Evolutionary conservation across 495 filamentous ascomycete species (phyloP), one percentile per base, ranked within the genome.

Genomic region (Cairneyella variabilis): DNA sequence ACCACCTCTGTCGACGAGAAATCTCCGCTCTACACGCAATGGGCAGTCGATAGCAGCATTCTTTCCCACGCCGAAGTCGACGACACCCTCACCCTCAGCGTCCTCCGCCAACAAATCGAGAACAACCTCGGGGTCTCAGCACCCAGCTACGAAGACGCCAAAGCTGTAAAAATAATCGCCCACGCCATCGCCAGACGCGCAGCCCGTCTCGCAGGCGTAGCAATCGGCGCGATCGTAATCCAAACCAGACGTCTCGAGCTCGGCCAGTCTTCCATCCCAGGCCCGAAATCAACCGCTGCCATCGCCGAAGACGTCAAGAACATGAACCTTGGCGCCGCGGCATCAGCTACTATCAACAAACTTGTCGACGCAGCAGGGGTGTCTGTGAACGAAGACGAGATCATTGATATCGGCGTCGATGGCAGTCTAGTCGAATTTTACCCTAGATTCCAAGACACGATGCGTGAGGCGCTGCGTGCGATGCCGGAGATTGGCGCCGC

Each of bases 351-450:
- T 23, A 41, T 46, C 10, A 53, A 49, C 22, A 62, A 62, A 40
- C 21, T 53, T 5, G 57, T 56, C n/a, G 48, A 55, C 34, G 40
- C 54, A 7, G 43, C 49, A 4, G 50, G 47, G 7, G 9, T 55
- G 4, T 18, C 56, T 18, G 54, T 51, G 3, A 58, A 61, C 16
- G 65, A 72, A 22, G 76, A 84, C 21, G 84, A 88, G 27, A 73
- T 86, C 10, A 74, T 97, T 37, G 91, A 97, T 65, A 77, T 97
- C 49, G 91, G 91, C 63, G 91, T 96, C 14, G 91, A 97, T 64
- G 91, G 91, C 58, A 85, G 80, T 64, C 71, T 97, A 28, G 89
- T 96, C 2, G 91, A 97, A 68, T 91, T 89, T 71, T 96, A 96
- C 69, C 91, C 91, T 21, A 82, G 81, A 57, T 97, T 96, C 66